Conservation (phyloP, 108 stramenopile genomes). For the Stephanodiscus minutulus region DNA sequence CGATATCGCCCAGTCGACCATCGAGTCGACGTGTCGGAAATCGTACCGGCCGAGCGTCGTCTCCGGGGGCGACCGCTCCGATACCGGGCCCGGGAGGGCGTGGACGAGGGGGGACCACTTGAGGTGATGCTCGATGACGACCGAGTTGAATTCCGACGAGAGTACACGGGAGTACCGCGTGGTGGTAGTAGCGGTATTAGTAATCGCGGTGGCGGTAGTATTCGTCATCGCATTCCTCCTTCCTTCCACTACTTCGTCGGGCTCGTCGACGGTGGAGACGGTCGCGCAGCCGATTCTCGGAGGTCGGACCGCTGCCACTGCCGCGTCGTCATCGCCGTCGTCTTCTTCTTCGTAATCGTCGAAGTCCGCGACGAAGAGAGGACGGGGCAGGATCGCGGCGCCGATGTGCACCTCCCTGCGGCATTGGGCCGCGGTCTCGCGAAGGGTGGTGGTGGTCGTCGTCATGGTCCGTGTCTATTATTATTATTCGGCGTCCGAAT, state of each 20-base stretch:
- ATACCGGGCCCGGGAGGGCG: conserved; percentile 66
- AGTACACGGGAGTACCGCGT: conserved; percentile 64
- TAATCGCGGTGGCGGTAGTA: conserved; percentile 21
- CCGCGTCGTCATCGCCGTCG: conserved; percentile 8
- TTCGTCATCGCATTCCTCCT: neutral
- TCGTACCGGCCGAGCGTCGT: conserved; percentile 82
- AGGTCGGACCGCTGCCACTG: conserved; percentile 15
- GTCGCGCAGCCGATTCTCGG: conserved; percentile 22
- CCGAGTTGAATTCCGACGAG: conserved; percentile 83
- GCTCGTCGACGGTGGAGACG: conserved; percentile 6
- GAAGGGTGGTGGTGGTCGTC: conserved; percentile 36
- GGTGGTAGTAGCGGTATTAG: conserved; percentile 25
- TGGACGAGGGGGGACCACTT: conserved; percentile 86
- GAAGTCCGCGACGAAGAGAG: conserved; percentile 53
- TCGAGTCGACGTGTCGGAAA: conserved; percentile 78
- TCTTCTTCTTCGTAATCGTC: no score
- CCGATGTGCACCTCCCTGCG: conserved; percentile 83
- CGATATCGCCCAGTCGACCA: conserved; percentile 87
- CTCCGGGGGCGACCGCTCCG: conserved; percentile 45
- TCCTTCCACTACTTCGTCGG: no score
- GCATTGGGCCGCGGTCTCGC: conserved; percentile 51
- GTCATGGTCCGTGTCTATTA: neutral
- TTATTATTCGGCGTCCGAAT: no score
- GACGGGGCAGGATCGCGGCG: conserved; percentile 77
- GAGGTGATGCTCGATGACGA: conserved; percentile 90